Base-by-base conservation (phyloP, 768 basidiomycete species). In the Coprinopsis marcescibilis region DNA sequence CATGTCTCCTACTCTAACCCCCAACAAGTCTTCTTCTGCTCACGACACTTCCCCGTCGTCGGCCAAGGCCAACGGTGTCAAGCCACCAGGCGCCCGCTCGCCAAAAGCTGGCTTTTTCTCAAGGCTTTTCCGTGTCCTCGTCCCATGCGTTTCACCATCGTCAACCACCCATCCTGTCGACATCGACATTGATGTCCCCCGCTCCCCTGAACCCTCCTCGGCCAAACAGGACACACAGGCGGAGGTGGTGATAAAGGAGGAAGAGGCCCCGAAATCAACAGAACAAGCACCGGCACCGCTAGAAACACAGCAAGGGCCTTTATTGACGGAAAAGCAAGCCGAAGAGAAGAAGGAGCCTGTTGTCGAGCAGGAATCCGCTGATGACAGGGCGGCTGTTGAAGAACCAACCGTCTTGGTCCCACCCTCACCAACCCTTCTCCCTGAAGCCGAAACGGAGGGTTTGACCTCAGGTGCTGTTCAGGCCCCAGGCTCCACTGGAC, bases 391-490 rank as follows among this genome's bases (percentile, higher is more conserved):
- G n/a, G n/a, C n/a, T 34, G n/a, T 34, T 13, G 56, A 57, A 47
- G 50, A 58, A 34, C 58, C 53, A n/a, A n/a, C n/a, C n/a, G n/a
- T n/a, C n/a, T n/a, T n/a, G 7, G 49, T 73, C 39, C 72, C 68
- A 36, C 63, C 68, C 7, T 65, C 65, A 10, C 67, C 65, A 26
- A 61, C 55, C 17, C 62, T 55, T 56, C 65, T 66, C 46, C 75
- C 89, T 5, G 68, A 72, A 20, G 77, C 81, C 7, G 91, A 93
- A 66, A 90, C 91, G 5, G 90, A 83, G 51, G 91, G 88, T 12
- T 71, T 96, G 53, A 89, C 87, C 8, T 91, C 89, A n/a, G 86
- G 90, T 25, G 89, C 89, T 35, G 93, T 95, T 19, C 89, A 93
- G 57, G 77, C 91, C 2, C 92, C 94, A 12, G 92, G 92, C 25